Conservation (phyloP, 768 basidiomycete genomes). For the Boletus bicolor region DNA sequence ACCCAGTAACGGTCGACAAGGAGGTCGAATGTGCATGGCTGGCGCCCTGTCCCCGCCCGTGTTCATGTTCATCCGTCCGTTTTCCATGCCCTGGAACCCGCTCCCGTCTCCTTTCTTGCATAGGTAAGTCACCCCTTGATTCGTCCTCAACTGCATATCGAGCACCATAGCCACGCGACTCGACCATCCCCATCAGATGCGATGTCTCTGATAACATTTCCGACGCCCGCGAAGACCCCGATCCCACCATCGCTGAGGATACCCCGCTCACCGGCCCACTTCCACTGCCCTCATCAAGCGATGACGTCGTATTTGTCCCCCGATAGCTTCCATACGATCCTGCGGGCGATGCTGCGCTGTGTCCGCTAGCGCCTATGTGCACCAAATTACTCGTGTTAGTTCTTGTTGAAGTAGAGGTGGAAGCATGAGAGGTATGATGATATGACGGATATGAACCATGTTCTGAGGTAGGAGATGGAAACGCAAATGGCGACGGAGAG, state of each 20-base stretch:
- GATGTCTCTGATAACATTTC: conserved; percentile 1
- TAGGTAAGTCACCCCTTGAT: background rate
- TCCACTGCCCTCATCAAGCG: conserved; percentile 15
- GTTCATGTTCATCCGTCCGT: background rate
- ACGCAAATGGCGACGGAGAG: background rate
- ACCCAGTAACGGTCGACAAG: conserved; percentile 23
- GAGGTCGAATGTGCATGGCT: conserved; percentile 25
- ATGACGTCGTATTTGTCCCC: conserved; percentile 19
- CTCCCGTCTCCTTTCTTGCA: conserved; percentile 1
- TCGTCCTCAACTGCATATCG: background rate
- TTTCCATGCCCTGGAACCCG: background rate
- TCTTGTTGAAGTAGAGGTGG: background rate
- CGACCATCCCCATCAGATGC: background rate
- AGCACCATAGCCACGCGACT: background rate
- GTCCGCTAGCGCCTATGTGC: conserved; percentile 15
- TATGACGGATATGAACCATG: background rate
- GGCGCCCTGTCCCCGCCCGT: background rate
- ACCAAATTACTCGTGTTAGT: conserved; percentile 9
- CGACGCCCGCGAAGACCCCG: conserved; percentile 11
- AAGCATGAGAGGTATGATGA: background rate
- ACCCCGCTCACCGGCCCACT: conserved; percentile 11
- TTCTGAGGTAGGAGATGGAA: background rate
- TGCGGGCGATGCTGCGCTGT: conserved; percentile 20
- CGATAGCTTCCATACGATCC: conserved; percentile 25
- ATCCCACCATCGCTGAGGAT: conserved; percentile 13